phyloP scores from a whole-genome alignment of 78 protist species.

The Isochrysis galbana region DNA sequence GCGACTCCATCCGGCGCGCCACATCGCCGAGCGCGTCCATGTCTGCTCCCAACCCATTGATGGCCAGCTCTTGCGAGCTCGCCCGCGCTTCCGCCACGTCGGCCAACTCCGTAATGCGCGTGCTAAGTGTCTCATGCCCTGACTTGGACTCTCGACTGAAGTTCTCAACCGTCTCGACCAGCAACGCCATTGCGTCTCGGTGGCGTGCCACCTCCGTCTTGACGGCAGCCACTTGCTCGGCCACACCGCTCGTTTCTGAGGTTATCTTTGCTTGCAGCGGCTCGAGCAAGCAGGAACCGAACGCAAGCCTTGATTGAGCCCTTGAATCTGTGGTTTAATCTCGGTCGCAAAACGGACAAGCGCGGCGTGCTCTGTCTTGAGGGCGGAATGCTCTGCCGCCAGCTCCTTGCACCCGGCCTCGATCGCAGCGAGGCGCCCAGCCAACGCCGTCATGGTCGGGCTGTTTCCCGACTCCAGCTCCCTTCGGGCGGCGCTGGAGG shows the following conservation, averaged over 20 bases:
- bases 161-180: neutral
- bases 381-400: neutral
- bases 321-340: neutral
- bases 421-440: neutral
- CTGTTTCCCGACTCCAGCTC: neutral
- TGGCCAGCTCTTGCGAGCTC: neutral
- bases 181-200: neutral
- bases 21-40: neutral
- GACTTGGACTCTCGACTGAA: neutral
- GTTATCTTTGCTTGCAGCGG: neutral
- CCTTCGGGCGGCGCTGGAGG: neutral
- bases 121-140: neutral
- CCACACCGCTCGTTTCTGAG: neutral
- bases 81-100: neutral
- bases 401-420: neutral
- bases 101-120: neutral
- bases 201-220: neutral
- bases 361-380: neutral
- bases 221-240: neutral
- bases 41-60: neutral
- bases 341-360: neutral
- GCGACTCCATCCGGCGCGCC: neutral
- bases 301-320: neutral
- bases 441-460: neutral
- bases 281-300: neutral